Evolutionary conservation across 1,284 basidiomycete genomes (phyloP), one percentile per base, ranked within the genome.

Genomic region (Dichomitus squalens): DNA sequence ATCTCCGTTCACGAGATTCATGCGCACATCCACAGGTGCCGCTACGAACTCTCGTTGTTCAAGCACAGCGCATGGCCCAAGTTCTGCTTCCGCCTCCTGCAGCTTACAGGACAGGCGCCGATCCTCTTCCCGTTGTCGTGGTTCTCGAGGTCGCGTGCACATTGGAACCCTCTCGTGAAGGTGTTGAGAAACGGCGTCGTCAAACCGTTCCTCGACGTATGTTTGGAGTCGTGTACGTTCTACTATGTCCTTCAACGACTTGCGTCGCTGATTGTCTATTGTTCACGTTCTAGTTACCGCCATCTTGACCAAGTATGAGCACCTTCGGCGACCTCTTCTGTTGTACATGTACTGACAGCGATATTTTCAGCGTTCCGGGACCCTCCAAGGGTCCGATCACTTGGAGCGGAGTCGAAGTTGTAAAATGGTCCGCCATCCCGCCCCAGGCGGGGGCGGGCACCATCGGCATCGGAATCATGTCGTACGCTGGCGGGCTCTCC

Each of bases 391-490:
- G 59, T 18, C 60, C 61, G 8, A 66, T 71, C 56, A 65, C 59
- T 1, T 53, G 70, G 41, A 66, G 64, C 40, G 69, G 64, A 39
- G 64, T 66, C 36, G 66, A 71, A 49, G 64, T 71, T 11, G 53
- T 66, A 20, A 64, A 64, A 20, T 70, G 69, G 70, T 64, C 61
- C 7, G 71, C 69, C 4, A 64, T 70, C 36, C 71, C 71, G 8
- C 71, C 71, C 5, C 71, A 72, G 56, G 64, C 57, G 1, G 71
- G 71, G 16, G 68, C 69, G 53, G 66, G 68, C 16, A 70, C 67
- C 20, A 63, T 72, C 11, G 72, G 64, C 6, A 66, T 71, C 46
- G 70, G 70, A 2, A 66, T 71, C 60, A 69, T 71, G 56, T 71
- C 70, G 1, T 71, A 71, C 53, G 68, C 68, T 1, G 67, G 67